Percentiles rank a stretch among this genome's conserved stretches.
Evolutionary conservation across 2,329 filamentous ascomycete genomes (phyloP).

Genomic region (Trichoderma sp.): DNA sequence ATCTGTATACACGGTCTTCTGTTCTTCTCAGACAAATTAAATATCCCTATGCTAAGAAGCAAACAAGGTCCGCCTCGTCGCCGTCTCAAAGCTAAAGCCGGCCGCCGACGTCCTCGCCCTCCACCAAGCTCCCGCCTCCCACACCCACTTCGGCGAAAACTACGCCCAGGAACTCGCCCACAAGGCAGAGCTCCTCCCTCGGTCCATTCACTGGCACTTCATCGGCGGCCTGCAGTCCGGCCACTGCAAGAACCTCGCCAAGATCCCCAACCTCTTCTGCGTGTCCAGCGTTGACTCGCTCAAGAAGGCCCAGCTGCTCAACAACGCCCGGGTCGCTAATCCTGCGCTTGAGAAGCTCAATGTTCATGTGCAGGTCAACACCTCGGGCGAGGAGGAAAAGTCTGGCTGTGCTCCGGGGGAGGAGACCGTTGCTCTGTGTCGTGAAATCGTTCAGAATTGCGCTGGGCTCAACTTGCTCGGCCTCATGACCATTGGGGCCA

Average conservation of each 20-base stretch:
- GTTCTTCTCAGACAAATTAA: neutral
- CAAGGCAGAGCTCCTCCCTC: constrained; percentile 79
- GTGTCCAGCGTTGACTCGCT: constrained; percentile 85
- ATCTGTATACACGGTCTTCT: neutral
- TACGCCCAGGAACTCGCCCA: constrained; percentile 88
- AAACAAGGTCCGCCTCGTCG: constrained; percentile 77
- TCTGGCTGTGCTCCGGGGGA: constrained; percentile 73
- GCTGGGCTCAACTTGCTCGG: constrained; percentile 74
- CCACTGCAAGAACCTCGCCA: constrained; percentile 85
- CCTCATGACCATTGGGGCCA: constrained; percentile 96
- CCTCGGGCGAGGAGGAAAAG: constrained; percentile 83
- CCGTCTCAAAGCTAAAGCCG: constrained; percentile 95
- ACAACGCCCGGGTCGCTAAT: constrained; percentile 66
- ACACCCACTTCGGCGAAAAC: constrained; percentile 92
- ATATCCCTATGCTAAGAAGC: constrained; percentile 6
- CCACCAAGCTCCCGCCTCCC: constrained; percentile 60
- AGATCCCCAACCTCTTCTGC: constrained; percentile 85
- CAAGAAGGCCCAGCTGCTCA: constrained; percentile 84
- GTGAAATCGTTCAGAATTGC: constrained; percentile 68
- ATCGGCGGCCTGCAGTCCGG: constrained; percentile 90
- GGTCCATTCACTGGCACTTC: constrained; percentile 87
- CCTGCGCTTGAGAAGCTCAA: constrained; percentile 53
- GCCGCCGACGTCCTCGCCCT: constrained; percentile 87
- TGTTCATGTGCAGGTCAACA: constrained; percentile 94
- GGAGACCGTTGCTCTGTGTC: constrained; percentile 65